These are phyloP conservation scores for Rhododendron ovatum DNA, from an alignment of 148 eudicot genomes.

Conservation along the genomic window DNA sequence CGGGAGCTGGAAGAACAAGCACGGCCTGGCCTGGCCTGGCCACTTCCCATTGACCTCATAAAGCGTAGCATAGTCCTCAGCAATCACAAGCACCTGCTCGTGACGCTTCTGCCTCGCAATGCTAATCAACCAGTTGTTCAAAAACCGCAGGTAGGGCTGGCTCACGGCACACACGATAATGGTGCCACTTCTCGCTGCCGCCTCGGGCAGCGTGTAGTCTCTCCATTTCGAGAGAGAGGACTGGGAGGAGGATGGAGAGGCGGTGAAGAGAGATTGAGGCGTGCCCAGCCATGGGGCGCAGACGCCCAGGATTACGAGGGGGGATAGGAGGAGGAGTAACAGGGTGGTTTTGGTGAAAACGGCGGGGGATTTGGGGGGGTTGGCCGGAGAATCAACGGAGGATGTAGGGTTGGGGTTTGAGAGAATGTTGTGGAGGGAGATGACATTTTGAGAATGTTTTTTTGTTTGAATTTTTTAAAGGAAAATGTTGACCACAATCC, in stretches of 20 bases:
- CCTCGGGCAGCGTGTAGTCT: constrained; percentile 62
- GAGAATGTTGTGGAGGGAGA: constrained; percentile 23
- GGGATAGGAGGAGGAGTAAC: constrained; percentile 38
- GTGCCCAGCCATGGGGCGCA: constrained; percentile 44
- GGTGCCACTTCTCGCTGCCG: constrained; percentile 56
- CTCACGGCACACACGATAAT: constrained; percentile 88
- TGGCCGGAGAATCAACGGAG: constrained; percentile 22
- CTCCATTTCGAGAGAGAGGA: constrained; percentile 46
- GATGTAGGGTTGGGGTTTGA: constrained; percentile 29
- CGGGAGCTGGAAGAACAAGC: constrained; percentile 74
- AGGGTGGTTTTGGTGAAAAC: constrained; percentile 42
- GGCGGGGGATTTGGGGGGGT: constrained; percentile 30
- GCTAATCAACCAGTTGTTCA: constrained; percentile 95
- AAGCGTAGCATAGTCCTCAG: constrained; percentile 84
- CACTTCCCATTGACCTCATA: constrained; percentile 70
- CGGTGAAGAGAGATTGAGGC: constrained; percentile 22
- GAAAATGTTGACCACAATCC: too few relatives aligned
- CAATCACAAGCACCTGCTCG: constrained; percentile 81
- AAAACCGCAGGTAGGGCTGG: constrained; percentile 72
- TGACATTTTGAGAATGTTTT: too few relatives aligned
- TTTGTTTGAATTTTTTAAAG: too few relatives aligned
- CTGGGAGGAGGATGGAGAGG: constrained; percentile 14
- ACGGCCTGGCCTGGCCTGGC: constrained; percentile 99
- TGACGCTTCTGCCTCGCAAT: constrained; percentile 61
- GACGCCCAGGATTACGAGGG: constrained; percentile 57